A percentile compares a stretch with the other conserved stretches of the same genome.
Evolutionary conservation across 2,329 filamentous ascomycete species (phyloP).

Genomic region (Malbranchea cinnamomea): DNA sequence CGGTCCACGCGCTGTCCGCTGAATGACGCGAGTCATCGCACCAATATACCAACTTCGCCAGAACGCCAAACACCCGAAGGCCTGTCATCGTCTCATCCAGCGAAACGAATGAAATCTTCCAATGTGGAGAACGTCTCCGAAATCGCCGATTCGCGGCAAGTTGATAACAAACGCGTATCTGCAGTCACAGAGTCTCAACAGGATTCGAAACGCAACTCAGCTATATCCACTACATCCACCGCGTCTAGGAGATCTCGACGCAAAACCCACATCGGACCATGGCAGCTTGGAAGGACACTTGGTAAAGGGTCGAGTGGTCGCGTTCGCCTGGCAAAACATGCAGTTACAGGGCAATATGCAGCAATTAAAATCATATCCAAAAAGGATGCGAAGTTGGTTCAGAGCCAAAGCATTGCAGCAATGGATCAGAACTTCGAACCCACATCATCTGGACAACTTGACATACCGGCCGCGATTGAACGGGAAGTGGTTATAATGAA

Average conservation of each 20-base stretch:
- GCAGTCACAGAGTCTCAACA: conserved; percentile 33
- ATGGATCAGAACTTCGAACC: conserved; percentile 56
- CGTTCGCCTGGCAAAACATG: conserved; percentile 73
- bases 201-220: conserved; percentile 36
- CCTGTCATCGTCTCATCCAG: neutral
- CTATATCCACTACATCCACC: conserved; percentile 42
- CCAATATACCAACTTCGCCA: conserved; percentile 24
- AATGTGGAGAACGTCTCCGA: neutral
- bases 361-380: conserved; percentile 95
- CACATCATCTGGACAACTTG: conserved; percentile 45
- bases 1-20: conserved; percentile 25
- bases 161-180: conserved; percentile 36
- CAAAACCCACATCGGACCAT: conserved; percentile 76
- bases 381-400: conserved; percentile 60
- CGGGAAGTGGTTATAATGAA: conserved; percentile 96
- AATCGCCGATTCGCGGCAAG: neutral
- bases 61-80: conserved; percentile 4
- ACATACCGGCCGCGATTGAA: conserved; percentile 78
- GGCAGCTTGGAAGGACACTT: conserved; percentile 78
- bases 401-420: conserved; percentile 72
- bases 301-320: conserved; percentile 81
- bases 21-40: conserved; percentile 34
- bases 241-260: conserved; percentile 39
- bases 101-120: conserved; percentile 3
- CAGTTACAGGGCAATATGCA: conserved; percentile 60